Percentiles rank a stretch among this genome's conserved stretches.
These are phyloP conservation scores for Begonia masoniana DNA, from an alignment of 306 rosid genomes.

Conservation along the genomic window DNA sequence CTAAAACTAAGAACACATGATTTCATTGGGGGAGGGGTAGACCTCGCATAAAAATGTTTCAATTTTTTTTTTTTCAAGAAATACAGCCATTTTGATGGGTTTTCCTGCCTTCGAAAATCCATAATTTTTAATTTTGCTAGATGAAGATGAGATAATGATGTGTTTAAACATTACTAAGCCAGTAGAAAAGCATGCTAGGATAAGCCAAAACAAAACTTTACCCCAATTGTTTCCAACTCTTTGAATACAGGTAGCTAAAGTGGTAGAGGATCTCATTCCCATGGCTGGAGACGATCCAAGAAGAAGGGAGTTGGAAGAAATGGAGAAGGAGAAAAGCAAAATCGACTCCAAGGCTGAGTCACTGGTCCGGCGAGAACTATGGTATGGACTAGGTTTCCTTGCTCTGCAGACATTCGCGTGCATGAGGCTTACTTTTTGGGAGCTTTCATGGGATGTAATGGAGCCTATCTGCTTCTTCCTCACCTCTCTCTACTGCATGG, in stretches of 20 bases:
- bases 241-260: conserved; percentile 24
- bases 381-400: conserved; percentile 11
- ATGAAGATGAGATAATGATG: neutral
- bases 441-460: conserved; percentile 88
- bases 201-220: neutral
- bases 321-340: conserved; percentile 37
- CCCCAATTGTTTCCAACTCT: conserved; percentile 13
- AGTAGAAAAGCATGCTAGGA: neutral
- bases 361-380: neutral
- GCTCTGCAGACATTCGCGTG: conserved; percentile 39
- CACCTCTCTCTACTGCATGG: conserved; percentile 62
- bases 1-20: too few species aligned
- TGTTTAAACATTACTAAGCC: neutral
- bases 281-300: conserved; percentile 13
- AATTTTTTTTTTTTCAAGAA: too few species aligned
- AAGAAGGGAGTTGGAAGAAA: conserved; percentile 37
- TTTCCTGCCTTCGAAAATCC: too few species aligned
- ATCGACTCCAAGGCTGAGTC: conserved; percentile 36
- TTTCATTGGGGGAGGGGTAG: too few species aligned
- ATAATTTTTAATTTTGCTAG: too few species aligned
- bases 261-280: conserved; percentile 24
- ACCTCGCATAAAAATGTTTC: too few species aligned
- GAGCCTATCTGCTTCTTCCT: conserved; percentile 77
- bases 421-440: conserved; percentile 91
- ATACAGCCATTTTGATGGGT: too few species aligned